Base-by-base conservation (phyloP, 805 yeast genomes). In the Barnettozyma wickerhamii region DNA sequence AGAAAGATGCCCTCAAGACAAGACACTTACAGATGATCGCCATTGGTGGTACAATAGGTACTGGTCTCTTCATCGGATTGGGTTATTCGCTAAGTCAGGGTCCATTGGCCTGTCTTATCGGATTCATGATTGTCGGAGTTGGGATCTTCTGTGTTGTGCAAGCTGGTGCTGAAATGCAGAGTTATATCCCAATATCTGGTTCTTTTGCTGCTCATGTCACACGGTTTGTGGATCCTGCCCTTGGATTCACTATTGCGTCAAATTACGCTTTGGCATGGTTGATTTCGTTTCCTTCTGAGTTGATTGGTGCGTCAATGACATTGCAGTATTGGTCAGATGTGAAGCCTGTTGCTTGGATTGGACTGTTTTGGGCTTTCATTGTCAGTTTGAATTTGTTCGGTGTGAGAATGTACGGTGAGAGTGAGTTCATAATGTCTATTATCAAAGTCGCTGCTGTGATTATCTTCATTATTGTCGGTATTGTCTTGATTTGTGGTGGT, bases 21-120 rank as follows among this genome's bases (percentile, higher is more conserved):
- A 69, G 84, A 61, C 85, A 79, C 52, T 57, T 81, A 49, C 79
- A 79, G 48, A 77, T 81, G 74, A 72, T 81, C 45, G 81, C 87
- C 33, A 73, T 81, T 45, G 88, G 85, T 47, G 85, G 86, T 55
- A 72, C 81, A 38, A 74, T 81, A 44, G 88, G 89, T 60, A 79
- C 87, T 26, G 86, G 87, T 54, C 62, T 81, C 43, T 79, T 81
- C 50, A 74, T 81, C 43, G 85, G 84, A 33, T 67, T 81, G 7
- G 86, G 86, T 40, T 63, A 70, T 34, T 74, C 84, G 1, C 62
- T 82, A 37, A 59, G 59, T 13, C 63, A 67, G 19, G 83, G 83
- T 46, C 88, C 87, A n/a, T 83, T 84, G 12, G 85, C 80, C 2
- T 71, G 79, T 37, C 58, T 81, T 24, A 71, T 81, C 37, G 82